Base-by-base conservation (phyloP, 106 monocot genomes). In the Triglochin maritima region DNA sequence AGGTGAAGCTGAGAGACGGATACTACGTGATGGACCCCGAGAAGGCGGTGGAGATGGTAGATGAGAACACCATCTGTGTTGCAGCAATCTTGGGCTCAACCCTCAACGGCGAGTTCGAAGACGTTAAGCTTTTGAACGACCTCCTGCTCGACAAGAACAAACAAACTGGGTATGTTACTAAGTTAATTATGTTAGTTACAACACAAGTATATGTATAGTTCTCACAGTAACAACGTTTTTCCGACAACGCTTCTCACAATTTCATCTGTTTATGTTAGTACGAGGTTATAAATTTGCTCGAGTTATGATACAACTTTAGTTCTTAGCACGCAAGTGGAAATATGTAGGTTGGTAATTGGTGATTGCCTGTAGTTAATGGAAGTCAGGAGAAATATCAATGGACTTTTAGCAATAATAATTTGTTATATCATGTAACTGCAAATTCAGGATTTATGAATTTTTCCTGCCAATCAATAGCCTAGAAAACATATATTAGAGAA, bases 101-200 rank as follows among this genome's bases (percentile, higher is more conserved):
- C 17, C 69, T 76, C 55, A 76, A 76, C 62, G 76, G 76, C 49
- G 76, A 76, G 56, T 76, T 69, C 17, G 76, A 76, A 48, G 76
- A 76, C 17, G 76, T 76, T 47, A 76, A 76, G 69, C 68, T 53
- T 63, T 48, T 76, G 47, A 76, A 76, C 17, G 76, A 76, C 51
- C 76, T 76, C 56, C 56, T 76, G 29, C 50, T 63, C 5, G 62
- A 69, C 48, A 76, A 76, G 69, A 76, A 76, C 62, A 29, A 69
- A 47, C 17, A 69, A 17, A 76, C 76, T 5, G 76, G 76, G 75
- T 75, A 66, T 29, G 62, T 12, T 9, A 44, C 62, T 6, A 6
- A 7, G 61, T 17, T 4, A 16, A 9, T 46, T 11, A 62, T 46
- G 44, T 11, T 9, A 44, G 12, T 43, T 11, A 3, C 45, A 9